Percentiles rank a stretch among this genome's conserved stretches.
Conservation (phyloP, 1,139 yeast genomes). For the Kurtzmaniella quercitrusa region DNA sequence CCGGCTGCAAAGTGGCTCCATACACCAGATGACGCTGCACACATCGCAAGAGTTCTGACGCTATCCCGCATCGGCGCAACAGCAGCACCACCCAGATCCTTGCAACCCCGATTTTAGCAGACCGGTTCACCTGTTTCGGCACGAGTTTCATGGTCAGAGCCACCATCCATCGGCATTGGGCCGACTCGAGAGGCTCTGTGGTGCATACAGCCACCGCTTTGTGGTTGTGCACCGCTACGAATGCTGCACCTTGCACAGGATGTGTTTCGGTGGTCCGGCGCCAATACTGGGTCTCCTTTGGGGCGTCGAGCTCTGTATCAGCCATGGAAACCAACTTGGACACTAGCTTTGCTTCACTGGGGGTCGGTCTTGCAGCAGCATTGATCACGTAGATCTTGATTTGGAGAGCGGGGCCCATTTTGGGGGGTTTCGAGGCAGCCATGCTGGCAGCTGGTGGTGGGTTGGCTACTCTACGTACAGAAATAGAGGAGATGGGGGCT, state of each 20-base stretch:
- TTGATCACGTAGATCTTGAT: background rate
- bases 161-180: constrained; percentile 47
- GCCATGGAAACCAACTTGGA: constrained; percentile 40
- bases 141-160: constrained; percentile 29
- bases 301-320: constrained; percentile 59
- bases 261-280: constrained; percentile 9
- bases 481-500: background rate
- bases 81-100: constrained; percentile 59
- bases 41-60: constrained; percentile 34
- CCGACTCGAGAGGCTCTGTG: constrained; percentile 28
- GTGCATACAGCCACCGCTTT: constrained; percentile 53
- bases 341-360: constrained; percentile 12
- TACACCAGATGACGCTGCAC: constrained; percentile 44
- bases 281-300: constrained; percentile 51
- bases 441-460: background rate
- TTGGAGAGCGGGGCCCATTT: background rate
- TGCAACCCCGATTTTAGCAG: constrained; percentile 50
- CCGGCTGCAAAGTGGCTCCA: constrained; percentile 41
- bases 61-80: constrained; percentile 52
- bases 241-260: constrained; percentile 39
- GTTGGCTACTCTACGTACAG: background rate
- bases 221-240: constrained; percentile 34
- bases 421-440: background rate
- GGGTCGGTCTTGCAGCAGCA: constrained; percentile 7
- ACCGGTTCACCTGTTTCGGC: constrained; percentile 26